Base-by-base conservation (phyloP, 2,329 filamentous ascomycete species). In the Alternaria sp. region DNA sequence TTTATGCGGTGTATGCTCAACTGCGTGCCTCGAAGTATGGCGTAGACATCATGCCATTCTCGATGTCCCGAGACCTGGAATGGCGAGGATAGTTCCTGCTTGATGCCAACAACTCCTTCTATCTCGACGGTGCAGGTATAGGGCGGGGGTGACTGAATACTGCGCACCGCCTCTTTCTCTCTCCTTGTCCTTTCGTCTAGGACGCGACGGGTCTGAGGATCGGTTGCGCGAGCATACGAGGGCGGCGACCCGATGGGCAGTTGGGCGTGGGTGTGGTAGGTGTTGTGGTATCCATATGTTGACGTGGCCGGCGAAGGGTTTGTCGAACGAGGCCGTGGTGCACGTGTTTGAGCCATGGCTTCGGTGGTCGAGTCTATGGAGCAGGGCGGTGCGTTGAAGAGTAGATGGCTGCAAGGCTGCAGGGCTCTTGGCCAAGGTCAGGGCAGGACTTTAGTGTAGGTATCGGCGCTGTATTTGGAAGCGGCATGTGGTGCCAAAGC, bases 11-110 rank as follows among this genome's bases (percentile, higher is more conserved):
- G 85, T 26, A 93, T 81, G 73, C 85, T 86, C 67, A 93, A 84
- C 44, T 89, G 86, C 0, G 91, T 93, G 10, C 91, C 91, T 70
- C 87, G 86, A 26, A 93, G 83, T 7, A 87, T 83, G 17, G 89
- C 87, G 63, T 88, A 90, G 21, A 87, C 85, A 59, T 87, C 83
- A 67, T 84, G 83, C 90, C 90, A 92, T 67, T 87, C 86, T 46
- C 89, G 85, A 70, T 89, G 85, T 65, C 86, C 82, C 46, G 89
- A 86, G 49, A 87, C 82, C 73, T 89, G 87, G 67, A 87, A 89
- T 6, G 89, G 87, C 61, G 89, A 85, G 64, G 88, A 85, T 59
- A 91, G 85, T 77, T 92, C 90, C 81, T 88, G 86, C 80, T 91
- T 91, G 73, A 85, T 85, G 68, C 83, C 71, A 83, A 81, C 55